Percentiles rank a stretch among this genome's conserved stretches.
These are phyloP conservation scores for Marasmius sp. DNA, from an alignment of 1,284 basidiomycete genomes.

Conservation along the genomic window DNA sequence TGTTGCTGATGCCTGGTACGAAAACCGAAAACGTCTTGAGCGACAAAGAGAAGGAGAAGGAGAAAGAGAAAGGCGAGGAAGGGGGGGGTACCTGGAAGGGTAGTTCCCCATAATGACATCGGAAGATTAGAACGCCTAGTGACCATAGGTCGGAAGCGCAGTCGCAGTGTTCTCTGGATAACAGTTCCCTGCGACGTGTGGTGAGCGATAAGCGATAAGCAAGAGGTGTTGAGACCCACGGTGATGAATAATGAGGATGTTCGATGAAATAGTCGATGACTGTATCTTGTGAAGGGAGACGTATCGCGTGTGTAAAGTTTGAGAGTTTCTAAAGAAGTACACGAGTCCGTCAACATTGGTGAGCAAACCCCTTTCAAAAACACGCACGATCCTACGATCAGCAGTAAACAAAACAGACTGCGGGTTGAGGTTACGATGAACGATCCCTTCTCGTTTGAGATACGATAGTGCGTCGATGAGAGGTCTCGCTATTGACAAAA, in stretches of 20 bases:
- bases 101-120: constrained; percentile 25
- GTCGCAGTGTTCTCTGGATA: constrained; percentile 21
- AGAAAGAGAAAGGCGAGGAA: no score
- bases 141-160: constrained; percentile 41
- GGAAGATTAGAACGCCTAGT: constrained; percentile 34
- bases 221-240: no score
- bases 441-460: constrained; percentile 38
- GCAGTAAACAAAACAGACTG: constrained; percentile 34
- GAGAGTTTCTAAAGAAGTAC: constrained; percentile 45
- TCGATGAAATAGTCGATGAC: constrained; percentile 13
- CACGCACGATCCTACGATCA: constrained; percentile 33
- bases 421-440: constrained; percentile 37
- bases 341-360: background rate
- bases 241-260: constrained; percentile 28
- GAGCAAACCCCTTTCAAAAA: background rate
- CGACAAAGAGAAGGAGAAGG: constrained; percentile 2
- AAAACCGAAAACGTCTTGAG: no score
- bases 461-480: constrained; percentile 44
- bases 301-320: constrained; percentile 32
- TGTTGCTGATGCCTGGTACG: constrained; percentile 1
- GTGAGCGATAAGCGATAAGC: background rate
- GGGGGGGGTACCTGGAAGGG: constrained; percentile 23
- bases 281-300: constrained; percentile 19
- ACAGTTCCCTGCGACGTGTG: constrained; percentile 30
- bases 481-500: constrained; percentile 38